Base-by-base conservation (phyloP, 2,329 filamentous ascomycete genomes). In the Alternaria solani region DNA sequence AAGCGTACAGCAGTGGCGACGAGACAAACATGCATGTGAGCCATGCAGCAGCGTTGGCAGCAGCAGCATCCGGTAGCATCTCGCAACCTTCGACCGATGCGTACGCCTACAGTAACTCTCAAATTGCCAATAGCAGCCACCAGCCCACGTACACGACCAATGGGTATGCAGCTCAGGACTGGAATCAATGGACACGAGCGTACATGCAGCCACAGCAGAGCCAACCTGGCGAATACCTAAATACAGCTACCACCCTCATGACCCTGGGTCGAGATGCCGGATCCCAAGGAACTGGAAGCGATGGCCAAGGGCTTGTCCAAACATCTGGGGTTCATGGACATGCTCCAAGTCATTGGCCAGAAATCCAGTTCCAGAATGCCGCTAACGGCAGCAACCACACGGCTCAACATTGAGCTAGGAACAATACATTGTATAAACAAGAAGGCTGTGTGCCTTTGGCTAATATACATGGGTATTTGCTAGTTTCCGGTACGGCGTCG, bases 161-260 rank as follows among this genome's bases (percentile, higher is more conserved):
- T 47, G 68, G 61, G 8, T 70, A 68, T 14, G 59, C 64, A n/a
- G 66, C 69, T 5, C 69, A 68, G 28, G 74, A 74, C 48, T 79
- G 77, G 77, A 75, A 68, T 9, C 71, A 77, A 47, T 79, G 75
- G 74, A 70, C 73, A 28, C 66, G 72, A 57, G 72, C 71, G 8
- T 74, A 75, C 41, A 76, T 71, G 63, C 67, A 75, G 55, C 69
- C 69, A 23, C 52, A 58, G 30, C 68, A 65, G 32, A 49, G 66
- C 49, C 68, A 72, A 32, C 63, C 70, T 14, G 69, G 72, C 32
- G 75, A 78, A 26, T 78, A 76, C 51, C 65, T 79, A n/a, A 77
- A 77, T 58, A 76, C 74, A 25, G 78, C 78, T 28, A 79, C 70
- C 25, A 78, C 78, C 1, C 72, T 80, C 30, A 78, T 80, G 70